Evolutionary conservation across 345 rosid genomes (phyloP), one percentile per base, ranked within the genome.

Genomic region (Raphanus sativus): DNA sequence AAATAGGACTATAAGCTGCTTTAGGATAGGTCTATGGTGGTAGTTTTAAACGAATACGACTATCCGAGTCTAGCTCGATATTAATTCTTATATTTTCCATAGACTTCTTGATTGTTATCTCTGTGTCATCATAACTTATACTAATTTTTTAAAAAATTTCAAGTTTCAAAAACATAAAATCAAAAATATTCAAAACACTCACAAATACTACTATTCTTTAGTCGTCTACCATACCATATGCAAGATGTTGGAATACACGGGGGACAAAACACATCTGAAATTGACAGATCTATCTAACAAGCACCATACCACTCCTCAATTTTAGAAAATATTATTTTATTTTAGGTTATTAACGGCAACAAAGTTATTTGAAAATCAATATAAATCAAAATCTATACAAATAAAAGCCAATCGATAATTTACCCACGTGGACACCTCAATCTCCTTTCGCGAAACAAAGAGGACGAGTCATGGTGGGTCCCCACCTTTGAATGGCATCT

Each of bases 401-500:
- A 28, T 28, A 4, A 7, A 45, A 0, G 25, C 82, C 82, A 79
- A 26, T 79, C 12, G 21, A 0, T 3, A 9, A 40, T 55, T 67
- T 71, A 73, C 67, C 84, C 87, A 83, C 80, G 81, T 79, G 84
- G 75, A 61, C 2, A 56, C 73, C 61, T 55, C 61, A 69, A 0
- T n/a, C 76, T 36, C 40, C 40, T 36, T 1, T 8, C 40, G 40
- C 9, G 11, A 36, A 36, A 36, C 40, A 36, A 36, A 36, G 40
- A 36, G 45, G 45, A 67, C 69, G 81, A 58, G 67, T 73, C 79
- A 69, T 74, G 71, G 70, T 69, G 80, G 84, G 78, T 2, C 86
- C 85, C 82, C 25, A 11, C 62, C 12, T 75, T 24, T 73, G 61
- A 73, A 62, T 65, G 38, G 83, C 77, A 77, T 84, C 89, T 76